These are phyloP conservation scores for Apiospora aurea DNA, from an alignment of 2,329 filamentous ascomycete genomes.

Conservation along the genomic window DNA sequence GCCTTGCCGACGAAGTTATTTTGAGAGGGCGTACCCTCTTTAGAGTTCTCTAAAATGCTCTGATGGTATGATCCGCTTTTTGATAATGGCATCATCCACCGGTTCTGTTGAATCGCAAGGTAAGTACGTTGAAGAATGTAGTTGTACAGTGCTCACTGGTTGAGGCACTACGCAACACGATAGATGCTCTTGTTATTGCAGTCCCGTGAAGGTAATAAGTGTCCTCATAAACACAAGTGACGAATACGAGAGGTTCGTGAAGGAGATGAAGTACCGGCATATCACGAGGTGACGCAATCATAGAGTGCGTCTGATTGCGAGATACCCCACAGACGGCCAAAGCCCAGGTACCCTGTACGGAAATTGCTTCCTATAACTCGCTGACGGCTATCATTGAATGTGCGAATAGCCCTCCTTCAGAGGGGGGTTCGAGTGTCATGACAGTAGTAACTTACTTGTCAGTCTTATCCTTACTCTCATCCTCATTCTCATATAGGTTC, in stretches of 20 bases:
- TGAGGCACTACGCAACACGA: not conserved
- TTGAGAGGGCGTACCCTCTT: conserved; percentile 1
- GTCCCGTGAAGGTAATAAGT: too few relatives aligned
- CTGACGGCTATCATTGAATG: not conserved
- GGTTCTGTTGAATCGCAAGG: not conserved
- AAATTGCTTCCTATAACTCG: conserved; percentile 3
- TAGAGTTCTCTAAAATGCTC: not conserved
- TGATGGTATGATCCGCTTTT: not conserved
- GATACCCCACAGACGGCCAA: conserved; percentile 2
- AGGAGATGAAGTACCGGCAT: conserved; percentile 17
- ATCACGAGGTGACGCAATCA: conserved; percentile 22
- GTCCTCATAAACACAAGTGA: not conserved
- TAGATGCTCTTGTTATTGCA: not conserved
- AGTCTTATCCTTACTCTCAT: not conserved
- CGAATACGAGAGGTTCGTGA: not conserved
- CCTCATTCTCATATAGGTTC: not conserved
- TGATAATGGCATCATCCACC: not conserved
- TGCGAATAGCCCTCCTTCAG: not conserved
- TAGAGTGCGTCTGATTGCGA: not conserved
- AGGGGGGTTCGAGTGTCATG: not conserved
- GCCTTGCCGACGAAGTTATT: conserved; percentile 14
- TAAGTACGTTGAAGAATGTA: not conserved
- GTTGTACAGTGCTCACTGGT: not conserved
- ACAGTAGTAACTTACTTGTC: not conserved
- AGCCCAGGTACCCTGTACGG: conserved; percentile 16